Evolutionary conservation across 768 basidiomycete genomes (phyloP), one percentile per base, ranked within the genome.

Genomic region (Leucosporidium scottii): DNA sequence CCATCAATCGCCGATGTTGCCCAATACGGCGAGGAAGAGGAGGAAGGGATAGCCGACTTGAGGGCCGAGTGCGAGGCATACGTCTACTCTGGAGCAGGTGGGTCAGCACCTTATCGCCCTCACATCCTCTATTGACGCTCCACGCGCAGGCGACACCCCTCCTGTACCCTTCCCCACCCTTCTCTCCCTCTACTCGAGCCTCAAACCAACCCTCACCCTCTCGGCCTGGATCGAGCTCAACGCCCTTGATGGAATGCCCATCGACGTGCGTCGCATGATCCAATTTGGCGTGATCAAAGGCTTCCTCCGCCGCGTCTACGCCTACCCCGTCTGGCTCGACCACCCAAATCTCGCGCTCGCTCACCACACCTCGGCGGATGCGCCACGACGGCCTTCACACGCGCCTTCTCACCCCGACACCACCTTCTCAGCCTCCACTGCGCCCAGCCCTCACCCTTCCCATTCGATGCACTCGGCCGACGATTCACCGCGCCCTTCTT

Each of bases 261-360:
- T 98, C 61, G 96, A 99, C 76, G 84, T 90, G 12, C 85, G 94
- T 13, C 85, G 96, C n/a, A 96, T 99, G 78, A 86, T 91, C 23
- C 93, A 89, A 68, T 99, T 98, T 75, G 96, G 96, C 8, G 90
- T 98, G 28, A 94, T 99, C 80, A 99, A 99, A 86, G 94, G 93
- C 0, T 98, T 98, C 77, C 82, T 99, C 21, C 87, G 91, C 18
- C 83, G 96, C 51, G 87, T 97, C 0, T 91, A 96, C 76, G 86
- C 93, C n/a, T 98, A 87, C 82, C 96, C 94, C 0, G 80, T 93
- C 54, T 83, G 90, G 67, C 65, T 74, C 49, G 74, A 73, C 28
- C 74, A 74, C 64, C 69, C 69, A 12, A 36, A 36, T 44, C 12
- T n/a, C 39, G 15, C 76, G 70, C 61, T 68, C 51, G 23, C 36